Evolutionary conservation across 208 protist genomes (phyloP).

Genomic region (Trypanosoma mega): DNA sequence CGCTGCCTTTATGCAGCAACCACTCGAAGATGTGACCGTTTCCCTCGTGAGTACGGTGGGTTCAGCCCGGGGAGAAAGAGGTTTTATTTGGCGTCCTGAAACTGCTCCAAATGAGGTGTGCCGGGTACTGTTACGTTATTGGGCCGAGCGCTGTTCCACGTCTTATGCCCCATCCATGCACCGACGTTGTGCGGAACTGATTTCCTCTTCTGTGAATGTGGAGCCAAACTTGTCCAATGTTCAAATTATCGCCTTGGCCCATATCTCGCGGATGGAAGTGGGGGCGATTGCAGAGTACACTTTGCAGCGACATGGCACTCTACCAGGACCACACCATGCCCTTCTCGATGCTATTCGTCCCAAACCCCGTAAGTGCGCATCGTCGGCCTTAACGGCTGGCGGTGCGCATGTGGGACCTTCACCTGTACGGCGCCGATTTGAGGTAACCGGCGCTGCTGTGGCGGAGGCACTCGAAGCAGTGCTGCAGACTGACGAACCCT

Average conservation of each 20-base stretch:
- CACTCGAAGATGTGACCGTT: conserved; percentile 27
- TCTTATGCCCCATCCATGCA: conserved; percentile 1
- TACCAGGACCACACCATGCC: conserved; percentile 1
- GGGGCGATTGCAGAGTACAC: conserved; percentile 41
- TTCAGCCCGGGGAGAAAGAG: background rate
- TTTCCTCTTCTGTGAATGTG: conserved; percentile 12
- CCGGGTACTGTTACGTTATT: conserved; percentile 58
- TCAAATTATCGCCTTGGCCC: conserved; percentile 43
- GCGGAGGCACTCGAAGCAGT: conserved; percentile 18
- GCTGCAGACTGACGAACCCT: conserved; percentile 17
- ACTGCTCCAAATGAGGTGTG: conserved; percentile 16
- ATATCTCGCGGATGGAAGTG: conserved; percentile 35
- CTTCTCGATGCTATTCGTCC: conserved; percentile 7
- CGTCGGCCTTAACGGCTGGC: too few relatives aligned
- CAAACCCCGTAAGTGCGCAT: background rate
- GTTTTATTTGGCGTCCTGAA: conserved; percentile 5
- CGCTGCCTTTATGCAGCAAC: conserved; percentile 22
- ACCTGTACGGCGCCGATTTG: conserved; percentile 14
- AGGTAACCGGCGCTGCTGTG: conserved; percentile 17
- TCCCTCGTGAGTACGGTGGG: conserved; percentile 1
- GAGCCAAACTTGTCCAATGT: conserved; percentile 38
- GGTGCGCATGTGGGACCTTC: too few relatives aligned
- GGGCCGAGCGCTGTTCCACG: conserved; percentile 32
- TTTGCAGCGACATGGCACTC: conserved; percentile 38
- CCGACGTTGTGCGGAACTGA: conserved; percentile 5